Evolutionary conservation across 352 stramenopile genomes (phyloP).

Genomic region (Phytophthora cryptogea): DNA sequence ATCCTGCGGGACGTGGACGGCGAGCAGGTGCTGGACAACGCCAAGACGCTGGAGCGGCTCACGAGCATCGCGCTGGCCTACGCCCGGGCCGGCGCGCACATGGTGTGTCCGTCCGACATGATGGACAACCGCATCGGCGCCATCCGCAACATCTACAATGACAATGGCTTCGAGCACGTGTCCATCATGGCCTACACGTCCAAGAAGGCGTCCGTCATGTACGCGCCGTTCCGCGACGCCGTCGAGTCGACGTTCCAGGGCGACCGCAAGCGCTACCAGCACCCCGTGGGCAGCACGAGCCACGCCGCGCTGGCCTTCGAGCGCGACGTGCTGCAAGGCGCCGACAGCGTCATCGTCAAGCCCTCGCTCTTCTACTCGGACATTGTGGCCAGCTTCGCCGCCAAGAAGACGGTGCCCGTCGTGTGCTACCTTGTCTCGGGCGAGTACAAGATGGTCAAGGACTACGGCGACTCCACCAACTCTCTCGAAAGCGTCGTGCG

Average conservation of each 20-base stretch:
- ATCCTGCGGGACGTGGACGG: constrained; percentile 89
- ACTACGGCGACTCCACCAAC: constrained; percentile 84
- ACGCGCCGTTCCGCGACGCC: constrained; percentile 96
- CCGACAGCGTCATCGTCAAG: constrained; percentile 99
- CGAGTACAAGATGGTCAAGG: constrained; percentile 99
- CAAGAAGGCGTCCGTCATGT: constrained; percentile 97
- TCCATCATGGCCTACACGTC: constrained; percentile 99
- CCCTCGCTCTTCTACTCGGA: constrained; percentile 98
- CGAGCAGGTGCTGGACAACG: constrained; percentile 97
- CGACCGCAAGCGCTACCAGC: constrained; percentile 98
- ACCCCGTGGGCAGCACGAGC: constrained; percentile 83
- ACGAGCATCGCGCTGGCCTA: constrained; percentile 95
- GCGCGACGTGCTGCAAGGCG: constrained; percentile 88
- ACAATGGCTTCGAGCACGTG: constrained; percentile 96
- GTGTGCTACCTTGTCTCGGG: constrained; percentile 99
- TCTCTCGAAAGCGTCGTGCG: constrained; percentile 87
- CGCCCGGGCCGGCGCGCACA: constrained; percentile 95
- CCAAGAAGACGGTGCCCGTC: constrained; percentile 93
- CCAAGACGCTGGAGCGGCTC: constrained; percentile 95
- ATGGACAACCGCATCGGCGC: constrained; percentile 97
- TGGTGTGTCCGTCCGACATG: constrained; percentile 97
- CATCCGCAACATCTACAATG: constrained; percentile 95
- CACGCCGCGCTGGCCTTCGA: constrained; percentile 81
- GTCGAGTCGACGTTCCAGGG: constrained; percentile 96
- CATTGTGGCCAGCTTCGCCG: constrained; percentile 94